Base-by-base conservation (phyloP, 441 rosid genomes). In the Raphanus hybrid region DNA sequence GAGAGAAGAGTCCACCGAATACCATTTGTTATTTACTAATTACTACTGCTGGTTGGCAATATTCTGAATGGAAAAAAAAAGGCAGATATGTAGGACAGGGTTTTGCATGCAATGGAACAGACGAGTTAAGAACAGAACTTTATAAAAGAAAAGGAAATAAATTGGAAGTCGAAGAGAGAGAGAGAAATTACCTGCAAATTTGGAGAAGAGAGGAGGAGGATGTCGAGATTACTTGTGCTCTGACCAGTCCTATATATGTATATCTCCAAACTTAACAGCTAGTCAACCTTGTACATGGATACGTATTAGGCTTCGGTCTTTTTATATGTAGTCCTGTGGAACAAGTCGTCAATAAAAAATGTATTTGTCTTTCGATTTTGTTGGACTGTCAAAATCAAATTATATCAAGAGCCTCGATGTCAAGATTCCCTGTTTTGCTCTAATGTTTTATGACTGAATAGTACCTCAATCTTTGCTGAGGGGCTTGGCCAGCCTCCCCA, bases 221-320 rank as follows among this genome's bases (percentile, higher is more conserved):
- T 62, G 43, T 64, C 4, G 45, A 16, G 69, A 12, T 67, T 67
- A 50, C 20, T 67, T 48, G 61, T 6, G 58, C 54, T 27, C 39
- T 45, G 41, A 16, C 45, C 27, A 50, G 2, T 34, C 2, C 34
- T 34, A 34, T 43, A 2, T 68, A 68, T 45, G 5, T 50, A 67
- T 68, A n/a, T 20, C 18, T 54, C 18, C 16, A 52, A 29, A 29
- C 34, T 29, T 27, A 41, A 29, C 34, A 57, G 3, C 15, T 8
- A 39, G 48, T 74, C 65, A 74, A 52, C 18, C 20, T 39, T 5
- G 16, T 9, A 41, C 20, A 16, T 8, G 61, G 61, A 8, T 39
- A 75, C 67, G 67, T 75, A n/a, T 58, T 2, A 59, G 10, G 60
- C 48, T 67, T 58, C 0, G 62, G 78, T 67, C 73, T 59, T 67